Percentiles rank a stretch among this genome's conserved stretches.
These are phyloP conservation scores for Cadophora malorum DNA, from an alignment of 2,329 filamentous ascomycete species.

Conservation along the genomic window DNA sequence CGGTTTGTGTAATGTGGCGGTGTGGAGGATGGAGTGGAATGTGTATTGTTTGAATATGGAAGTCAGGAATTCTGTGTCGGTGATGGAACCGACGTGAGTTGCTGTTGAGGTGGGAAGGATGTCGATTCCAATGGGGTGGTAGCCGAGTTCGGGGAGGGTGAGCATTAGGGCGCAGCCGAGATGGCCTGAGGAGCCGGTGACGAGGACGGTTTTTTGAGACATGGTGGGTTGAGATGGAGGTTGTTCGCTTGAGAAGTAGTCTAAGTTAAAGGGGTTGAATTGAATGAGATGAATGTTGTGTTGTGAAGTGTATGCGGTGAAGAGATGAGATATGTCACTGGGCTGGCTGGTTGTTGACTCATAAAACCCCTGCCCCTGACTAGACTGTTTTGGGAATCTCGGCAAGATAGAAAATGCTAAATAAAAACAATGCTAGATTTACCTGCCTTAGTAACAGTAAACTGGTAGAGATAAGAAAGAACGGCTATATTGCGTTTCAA, in stretches of 20 bases:
- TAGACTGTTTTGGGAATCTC: neutral
- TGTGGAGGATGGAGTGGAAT: constrained; percentile 6
- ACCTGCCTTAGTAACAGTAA: too few relatives aligned
- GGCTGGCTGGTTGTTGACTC: neutral
- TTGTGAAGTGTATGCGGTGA: too few relatives aligned
- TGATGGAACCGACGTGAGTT: constrained; percentile 2
- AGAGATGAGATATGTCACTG: neutral
- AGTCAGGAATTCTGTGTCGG: neutral
- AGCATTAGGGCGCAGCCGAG: constrained; percentile 7
- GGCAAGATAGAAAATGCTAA: too few relatives aligned
- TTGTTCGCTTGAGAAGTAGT: too few relatives aligned
- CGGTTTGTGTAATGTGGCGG: constrained; percentile 9
- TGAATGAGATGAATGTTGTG: neutral
- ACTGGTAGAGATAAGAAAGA: too few relatives aligned
- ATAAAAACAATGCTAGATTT: too few relatives aligned
- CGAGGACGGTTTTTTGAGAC: neutral
- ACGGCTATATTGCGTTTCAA: too few relatives aligned
- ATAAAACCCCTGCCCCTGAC: neutral
- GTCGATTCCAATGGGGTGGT: constrained; percentile 11
- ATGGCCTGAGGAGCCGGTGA: constrained; percentile 13
- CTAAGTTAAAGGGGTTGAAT: too few relatives aligned
- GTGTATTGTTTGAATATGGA: neutral
- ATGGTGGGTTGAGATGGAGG: neutral
- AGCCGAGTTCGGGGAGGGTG: neutral
- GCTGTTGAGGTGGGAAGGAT: constrained; percentile 6